These are phyloP conservation scores for Mimosa pudica DNA, from an alignment of 306 rosid genomes.

Conservation along the genomic window DNA sequence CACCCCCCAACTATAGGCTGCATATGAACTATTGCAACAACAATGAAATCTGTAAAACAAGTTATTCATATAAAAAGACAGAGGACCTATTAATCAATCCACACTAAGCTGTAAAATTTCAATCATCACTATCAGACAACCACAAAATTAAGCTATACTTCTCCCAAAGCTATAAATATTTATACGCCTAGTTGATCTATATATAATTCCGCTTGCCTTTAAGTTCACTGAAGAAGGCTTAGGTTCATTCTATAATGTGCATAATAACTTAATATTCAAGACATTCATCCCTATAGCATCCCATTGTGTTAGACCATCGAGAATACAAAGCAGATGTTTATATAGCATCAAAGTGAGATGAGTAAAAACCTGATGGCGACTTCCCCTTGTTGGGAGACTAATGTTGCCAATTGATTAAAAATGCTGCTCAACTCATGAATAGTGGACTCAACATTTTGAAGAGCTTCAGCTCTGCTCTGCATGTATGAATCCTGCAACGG, in stretches of 20 bases:
- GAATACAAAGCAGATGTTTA: conserved; percentile 24
- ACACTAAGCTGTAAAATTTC: conserved; percentile 10
- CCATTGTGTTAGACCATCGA: not conserved
- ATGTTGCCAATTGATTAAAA: conserved; percentile 91
- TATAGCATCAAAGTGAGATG: conserved; percentile 10
- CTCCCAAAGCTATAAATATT: not conserved
- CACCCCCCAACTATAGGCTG: not conserved
- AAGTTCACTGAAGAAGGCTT: conserved; percentile 4
- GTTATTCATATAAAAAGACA: conserved; percentile 7
- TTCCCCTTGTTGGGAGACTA: conserved; percentile 97
- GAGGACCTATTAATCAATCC: conserved; percentile 11
- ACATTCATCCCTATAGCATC: not conserved
- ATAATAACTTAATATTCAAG: conserved; percentile 14
- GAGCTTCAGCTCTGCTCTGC: conserved; percentile 99
- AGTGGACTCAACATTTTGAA: conserved; percentile 96
- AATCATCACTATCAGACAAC: conserved; percentile 18
- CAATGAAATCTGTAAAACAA: conserved; percentile 6
- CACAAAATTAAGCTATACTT: conserved; percentile 21
- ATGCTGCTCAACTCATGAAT: conserved; percentile 94
- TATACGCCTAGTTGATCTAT: not conserved
- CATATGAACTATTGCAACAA: not conserved
- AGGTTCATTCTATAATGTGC: conserved; percentile 1
- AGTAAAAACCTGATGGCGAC: conserved; percentile 83
- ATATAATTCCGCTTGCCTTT: conserved; percentile 16
- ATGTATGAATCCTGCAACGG: conserved; percentile 92